Conservation (phyloP, 202 grass and related monocot genomes). For the Dendrocalamus latiflorus region DNA sequence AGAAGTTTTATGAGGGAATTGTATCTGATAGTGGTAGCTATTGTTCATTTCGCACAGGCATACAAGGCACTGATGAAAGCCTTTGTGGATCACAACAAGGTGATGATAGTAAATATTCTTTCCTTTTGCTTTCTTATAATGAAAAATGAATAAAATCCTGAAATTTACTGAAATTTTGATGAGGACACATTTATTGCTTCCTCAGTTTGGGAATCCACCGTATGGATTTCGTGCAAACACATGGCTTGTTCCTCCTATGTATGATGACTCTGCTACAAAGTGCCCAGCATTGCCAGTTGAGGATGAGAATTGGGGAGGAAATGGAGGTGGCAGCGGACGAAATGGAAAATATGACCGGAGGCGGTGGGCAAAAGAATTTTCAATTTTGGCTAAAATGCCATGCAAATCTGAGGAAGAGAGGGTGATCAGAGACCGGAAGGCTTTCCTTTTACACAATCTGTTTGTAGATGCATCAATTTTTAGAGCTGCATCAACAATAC, state of each 20-base stretch:
- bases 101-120: conserved; percentile 23
- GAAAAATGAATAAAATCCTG: neutral
- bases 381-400: conserved; percentile 62
- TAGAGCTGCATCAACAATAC: conserved; percentile 64
- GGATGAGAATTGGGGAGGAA: conserved; percentile 84
- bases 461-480: conserved; percentile 94
- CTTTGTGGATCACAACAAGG: conserved; percentile 95
- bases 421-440: conserved; percentile 82
- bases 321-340: conserved; percentile 58
- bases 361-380: conserved; percentile 79
- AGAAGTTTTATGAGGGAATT: neutral
- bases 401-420: conserved; percentile 93
- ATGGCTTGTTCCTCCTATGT: conserved; percentile 82
- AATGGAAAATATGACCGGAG: conserved; percentile 60
- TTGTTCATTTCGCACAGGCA: conserved; percentile 47
- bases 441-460: conserved; percentile 86
- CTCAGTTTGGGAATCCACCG: conserved; percentile 94
- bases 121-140: neutral
- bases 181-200: conserved; percentile 11
- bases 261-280: conserved; percentile 51
- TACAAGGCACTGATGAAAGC: conserved; percentile 80
- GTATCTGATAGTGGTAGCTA: neutral
- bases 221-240: conserved; percentile 96
- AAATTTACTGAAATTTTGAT: neutral
- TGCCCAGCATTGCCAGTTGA: conserved; percentile 62